phyloP scores from a whole-genome alignment of 768 basidiomycete genomes.

The Pilatotrama ljubarskyi region DNA sequence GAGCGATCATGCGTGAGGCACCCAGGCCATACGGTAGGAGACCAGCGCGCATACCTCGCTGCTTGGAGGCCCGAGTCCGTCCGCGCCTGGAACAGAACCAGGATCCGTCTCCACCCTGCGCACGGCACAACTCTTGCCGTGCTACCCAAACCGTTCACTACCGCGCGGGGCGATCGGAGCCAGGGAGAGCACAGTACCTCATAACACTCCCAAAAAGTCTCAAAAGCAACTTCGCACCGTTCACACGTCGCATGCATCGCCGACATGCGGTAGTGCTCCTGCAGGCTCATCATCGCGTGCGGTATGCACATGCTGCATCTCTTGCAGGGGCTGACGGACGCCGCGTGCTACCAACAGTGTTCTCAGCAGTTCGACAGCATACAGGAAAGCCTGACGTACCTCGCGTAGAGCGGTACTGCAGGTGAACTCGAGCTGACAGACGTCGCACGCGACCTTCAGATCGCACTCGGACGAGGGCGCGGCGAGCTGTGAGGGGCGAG shows the following conservation, averaged over 20 bases:
- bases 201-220: background rate
- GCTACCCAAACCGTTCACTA: background rate
- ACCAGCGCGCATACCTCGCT: no score
- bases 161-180: no score
- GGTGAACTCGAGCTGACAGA: conserved; percentile 2
- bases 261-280: conserved; percentile 3
- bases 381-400: no score
- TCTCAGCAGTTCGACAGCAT: background rate
- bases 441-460: background rate
- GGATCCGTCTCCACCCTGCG: no score
- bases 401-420: background rate
- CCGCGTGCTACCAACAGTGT: background rate
- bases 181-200: conserved; percentile 41
- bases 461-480: background rate
- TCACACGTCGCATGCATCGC: background rate
- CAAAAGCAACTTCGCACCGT: background rate
- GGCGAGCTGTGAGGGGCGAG: no score
- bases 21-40: no score
- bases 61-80: no score
- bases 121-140: background rate
- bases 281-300: background rate
- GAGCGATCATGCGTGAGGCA: no score
- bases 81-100: no score
- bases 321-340: background rate
- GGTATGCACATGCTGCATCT: background rate